A percentile compares a stretch with the other conserved stretches of the same genome.
Evolutionary conservation across 148 eudicot species (phyloP).

Genomic region (Agrostemma githago): DNA sequence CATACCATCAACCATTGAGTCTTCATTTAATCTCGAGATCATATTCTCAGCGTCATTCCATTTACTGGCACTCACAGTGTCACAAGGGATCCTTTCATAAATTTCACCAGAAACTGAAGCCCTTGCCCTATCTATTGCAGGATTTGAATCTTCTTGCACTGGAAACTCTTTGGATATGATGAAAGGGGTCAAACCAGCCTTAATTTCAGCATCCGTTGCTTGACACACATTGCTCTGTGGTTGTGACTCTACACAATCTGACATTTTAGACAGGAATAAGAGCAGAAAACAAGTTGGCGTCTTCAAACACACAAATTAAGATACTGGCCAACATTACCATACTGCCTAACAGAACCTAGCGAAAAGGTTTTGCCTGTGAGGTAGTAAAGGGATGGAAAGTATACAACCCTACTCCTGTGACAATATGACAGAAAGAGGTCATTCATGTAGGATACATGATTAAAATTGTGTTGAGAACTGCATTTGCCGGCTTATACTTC

Average conservation of each 20-base stretch:
- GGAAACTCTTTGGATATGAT: background rate
- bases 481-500: background rate
- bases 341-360: background rate
- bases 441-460: background rate
- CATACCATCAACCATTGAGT: background rate
- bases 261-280: background rate
- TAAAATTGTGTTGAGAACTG: background rate
- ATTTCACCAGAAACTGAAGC: background rate
- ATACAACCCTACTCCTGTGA: background rate
- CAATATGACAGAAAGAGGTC: background rate
- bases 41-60: background rate
- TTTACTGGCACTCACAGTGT: background rate
- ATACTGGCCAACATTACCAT: background rate
- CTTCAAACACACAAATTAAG: background rate
- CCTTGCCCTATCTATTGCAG: background rate
- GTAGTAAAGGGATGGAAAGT: background rate
- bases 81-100: background rate
- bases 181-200: background rate
- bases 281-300: background rate
- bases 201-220: background rate
- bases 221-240: background rate
- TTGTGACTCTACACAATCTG: background rate
- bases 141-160: background rate
- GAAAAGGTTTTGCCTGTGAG: background rate
- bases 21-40: background rate